Conservation (phyloP, 176 grass and related monocot genomes). For the Cenchrus purpureus region DNA sequence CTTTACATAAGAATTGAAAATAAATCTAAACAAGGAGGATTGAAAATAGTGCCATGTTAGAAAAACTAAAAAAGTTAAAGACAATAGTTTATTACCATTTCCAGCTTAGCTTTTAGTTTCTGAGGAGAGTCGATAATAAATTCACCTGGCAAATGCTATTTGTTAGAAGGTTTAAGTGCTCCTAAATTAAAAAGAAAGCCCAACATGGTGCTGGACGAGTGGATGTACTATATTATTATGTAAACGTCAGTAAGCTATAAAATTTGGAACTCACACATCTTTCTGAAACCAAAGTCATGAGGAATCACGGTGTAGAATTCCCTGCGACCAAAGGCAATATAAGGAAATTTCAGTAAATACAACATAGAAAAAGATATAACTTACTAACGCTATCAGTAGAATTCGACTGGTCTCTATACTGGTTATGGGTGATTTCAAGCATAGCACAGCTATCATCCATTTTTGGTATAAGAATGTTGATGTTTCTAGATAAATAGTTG, state of each 20-base stretch:
- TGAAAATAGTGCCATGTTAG: slow-evolving; percentile 7
- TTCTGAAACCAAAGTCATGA: slow-evolving; percentile 98
- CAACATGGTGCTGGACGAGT: slow-evolving; percentile 12
- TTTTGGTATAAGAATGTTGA: slow-evolving; percentile 20
- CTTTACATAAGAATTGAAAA: slow-evolving; percentile 17
- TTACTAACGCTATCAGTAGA: not conserved
- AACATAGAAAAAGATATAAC: not conserved
- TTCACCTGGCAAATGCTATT: slow-evolving; percentile 64
- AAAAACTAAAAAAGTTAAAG: slow-evolving; percentile 8
- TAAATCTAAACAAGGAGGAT: not conserved
- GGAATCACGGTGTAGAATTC: slow-evolving; percentile 89
- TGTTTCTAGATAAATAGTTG: slow-evolving; percentile 21
- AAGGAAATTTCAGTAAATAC: slow-evolving; percentile 15
- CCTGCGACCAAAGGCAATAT: slow-evolving; percentile 38
- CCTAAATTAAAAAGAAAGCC: slow-evolving; percentile 14
- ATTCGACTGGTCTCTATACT: not conserved
- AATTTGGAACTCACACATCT: slow-evolving; percentile 74
- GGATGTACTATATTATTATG: slow-evolving; percentile 22
- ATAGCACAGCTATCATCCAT: slow-evolving; percentile 2
- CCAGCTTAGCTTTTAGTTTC: slow-evolving; percentile 91
- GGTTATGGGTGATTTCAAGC: not conserved
- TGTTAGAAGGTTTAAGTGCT: slow-evolving; percentile 37
- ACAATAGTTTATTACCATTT: slow-evolving; percentile 80
- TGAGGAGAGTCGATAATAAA: slow-evolving; percentile 85
- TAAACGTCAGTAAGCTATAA: slow-evolving; percentile 15